phyloP scores from a whole-genome alignment of 2,329 filamentous ascomycete species.

The Scytalidium lignicola region DNA sequence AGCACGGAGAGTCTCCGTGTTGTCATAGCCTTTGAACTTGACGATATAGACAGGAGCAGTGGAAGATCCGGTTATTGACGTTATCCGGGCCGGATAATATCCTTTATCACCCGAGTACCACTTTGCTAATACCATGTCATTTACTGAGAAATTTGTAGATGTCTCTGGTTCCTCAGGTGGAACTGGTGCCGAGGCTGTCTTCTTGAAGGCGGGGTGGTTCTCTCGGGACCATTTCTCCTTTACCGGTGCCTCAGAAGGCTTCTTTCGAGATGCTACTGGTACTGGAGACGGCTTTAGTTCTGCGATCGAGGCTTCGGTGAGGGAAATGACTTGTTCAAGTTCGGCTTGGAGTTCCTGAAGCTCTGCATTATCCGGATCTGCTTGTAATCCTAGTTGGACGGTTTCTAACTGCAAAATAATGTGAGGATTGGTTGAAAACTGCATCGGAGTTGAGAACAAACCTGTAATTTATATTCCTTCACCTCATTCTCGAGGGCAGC shows the following conservation, averaged over 20 bases:
- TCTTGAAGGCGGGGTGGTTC: constrained; percentile 74
- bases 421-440: constrained; percentile 7
- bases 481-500: constrained; percentile 38
- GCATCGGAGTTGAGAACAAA: constrained; percentile 21
- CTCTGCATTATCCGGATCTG: constrained; percentile 75
- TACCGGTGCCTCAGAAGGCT: constrained; percentile 44
- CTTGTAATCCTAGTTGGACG: constrained; percentile 68
- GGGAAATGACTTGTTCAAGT: constrained; percentile 74
- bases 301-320: constrained; percentile 74
- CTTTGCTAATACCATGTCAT: constrained; percentile 85
- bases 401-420: constrained; percentile 60
- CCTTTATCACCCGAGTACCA: constrained; percentile 85
- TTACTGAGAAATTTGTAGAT: constrained; percentile 68
- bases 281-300: constrained; percentile 61
- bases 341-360: constrained; percentile 73
- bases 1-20: constrained; percentile 73
- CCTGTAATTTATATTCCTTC: constrained; percentile 56
- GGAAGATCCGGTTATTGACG: constrained; percentile 88
- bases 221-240: constrained; percentile 75
- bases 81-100: constrained; percentile 90
- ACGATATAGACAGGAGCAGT: constrained; percentile 89
- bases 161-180: constrained; percentile 45
- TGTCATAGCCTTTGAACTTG: constrained; percentile 89
- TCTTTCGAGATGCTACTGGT: constrained; percentile 30
- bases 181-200: constrained; percentile 41